Evolutionary conservation across 805 yeast species (phyloP).

Genomic region (Suhomyces sp.): DNA sequence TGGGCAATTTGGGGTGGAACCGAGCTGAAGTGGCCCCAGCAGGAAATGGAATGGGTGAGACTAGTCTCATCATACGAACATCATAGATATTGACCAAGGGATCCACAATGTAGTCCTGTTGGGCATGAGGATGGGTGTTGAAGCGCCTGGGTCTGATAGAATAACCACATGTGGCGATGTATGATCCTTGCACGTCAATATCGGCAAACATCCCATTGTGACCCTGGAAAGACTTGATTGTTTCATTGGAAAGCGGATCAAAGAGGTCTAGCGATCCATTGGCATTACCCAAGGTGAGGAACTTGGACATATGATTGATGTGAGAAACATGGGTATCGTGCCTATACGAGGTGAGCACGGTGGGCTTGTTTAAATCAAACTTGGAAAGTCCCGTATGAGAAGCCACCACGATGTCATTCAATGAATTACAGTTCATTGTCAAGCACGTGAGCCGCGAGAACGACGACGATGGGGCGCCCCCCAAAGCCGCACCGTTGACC

Average conservation of each 20-base stretch:
- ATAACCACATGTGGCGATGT: conserved; percentile 78
- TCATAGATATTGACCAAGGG: conserved; percentile 85
- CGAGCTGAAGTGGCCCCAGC: conserved; percentile 85
- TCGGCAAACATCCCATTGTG: conserved; percentile 64
- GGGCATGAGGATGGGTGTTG: conserved; percentile 23
- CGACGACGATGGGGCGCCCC: conserved; percentile 10
- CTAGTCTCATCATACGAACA: conserved; percentile 63
- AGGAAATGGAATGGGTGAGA: conserved; percentile 82
- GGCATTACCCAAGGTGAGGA: conserved; percentile 56
- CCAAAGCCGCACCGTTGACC: too few relatives aligned
- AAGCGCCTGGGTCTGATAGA: conserved; percentile 60
- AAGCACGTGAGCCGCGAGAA: conserved; percentile 29
- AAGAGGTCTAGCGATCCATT: conserved; percentile 64
- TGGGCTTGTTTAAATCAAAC: conserved; percentile 35
- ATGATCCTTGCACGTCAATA: conserved; percentile 62
- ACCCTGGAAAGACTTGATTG: conserved; percentile 55
- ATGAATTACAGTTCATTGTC: conserved; percentile 30
- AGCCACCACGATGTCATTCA: conserved; percentile 32
- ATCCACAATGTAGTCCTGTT: conserved; percentile 49
- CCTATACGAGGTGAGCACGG: conserved; percentile 21
- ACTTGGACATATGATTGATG: conserved; percentile 46
- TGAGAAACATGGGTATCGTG: conserved; percentile 47
- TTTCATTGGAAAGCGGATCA: conserved; percentile 50
- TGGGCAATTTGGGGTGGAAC: conserved; percentile 84
- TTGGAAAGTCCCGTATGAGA: conserved; percentile 25